phyloP scores from a whole-genome alignment of 164 flowering plant genomes.

The Vitis vinifera region ASM3070453v1 NC_081820.1:26246501-26247000 shows the following conservation, averaged over 20 bases:
- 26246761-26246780: conserved; percentile 22
- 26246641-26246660: conserved; percentile 1
- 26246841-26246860: background rate
- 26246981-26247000: too few species aligned
- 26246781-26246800: too few species aligned
- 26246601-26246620: background rate
- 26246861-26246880: too few species aligned
- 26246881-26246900: too few species aligned
- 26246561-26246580: background rate
- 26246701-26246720: conserved; percentile 6
- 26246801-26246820: too few species aligned
- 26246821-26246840: background rate
- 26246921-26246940: too few species aligned
- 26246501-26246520: background rate
- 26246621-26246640: too few species aligned
- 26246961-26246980: too few species aligned
- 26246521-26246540: too few species aligned
- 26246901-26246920: too few species aligned
- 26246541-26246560: too few species aligned
- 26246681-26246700: background rate
- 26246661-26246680: background rate
- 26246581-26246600: conserved; percentile 4
- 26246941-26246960: too few species aligned
- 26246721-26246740: conserved; percentile 32
- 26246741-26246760: conserved; percentile 5